Conservation (phyloP, 176 grass and related monocot genomes). For the Neostapfia colusana region DNA sequence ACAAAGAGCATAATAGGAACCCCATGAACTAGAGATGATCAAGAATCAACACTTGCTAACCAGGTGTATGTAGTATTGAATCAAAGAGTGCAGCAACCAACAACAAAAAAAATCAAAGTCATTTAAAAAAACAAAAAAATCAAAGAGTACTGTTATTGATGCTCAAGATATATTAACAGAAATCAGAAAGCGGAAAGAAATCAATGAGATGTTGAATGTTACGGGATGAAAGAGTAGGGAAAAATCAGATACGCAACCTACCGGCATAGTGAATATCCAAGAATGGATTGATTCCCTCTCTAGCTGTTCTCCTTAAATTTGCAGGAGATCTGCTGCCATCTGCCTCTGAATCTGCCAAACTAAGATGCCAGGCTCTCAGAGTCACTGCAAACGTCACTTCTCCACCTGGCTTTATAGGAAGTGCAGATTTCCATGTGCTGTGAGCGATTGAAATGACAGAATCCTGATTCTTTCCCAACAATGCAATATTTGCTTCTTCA, state of each 20-base stretch:
- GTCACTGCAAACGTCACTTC: constrained; percentile 87
- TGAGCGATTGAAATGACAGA: constrained; percentile 90
- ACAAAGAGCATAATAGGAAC: neutral
- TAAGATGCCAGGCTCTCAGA: constrained; percentile 94
- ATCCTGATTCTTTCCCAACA: constrained; percentile 94
- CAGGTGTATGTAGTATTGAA: constrained; percentile 13
- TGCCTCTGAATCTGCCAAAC: constrained; percentile 67
- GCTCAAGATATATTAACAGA: constrained; percentile 19
- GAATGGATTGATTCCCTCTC: constrained; percentile 81
- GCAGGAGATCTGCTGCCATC: constrained; percentile 66
- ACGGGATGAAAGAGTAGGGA: constrained; percentile 25
- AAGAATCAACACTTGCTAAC: constrained; percentile 5
- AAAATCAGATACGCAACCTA: constrained; percentile 45
- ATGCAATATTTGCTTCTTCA: constrained; percentile 92
- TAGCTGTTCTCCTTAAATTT: constrained; percentile 70
- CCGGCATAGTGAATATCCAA: constrained; percentile 96
- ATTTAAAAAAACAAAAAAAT: neutral
- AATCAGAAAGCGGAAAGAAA: neutral
- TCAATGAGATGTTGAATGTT: constrained; percentile 18
- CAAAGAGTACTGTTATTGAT: neutral
- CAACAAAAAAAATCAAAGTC: neutral
- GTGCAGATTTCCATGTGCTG: constrained; percentile 63
- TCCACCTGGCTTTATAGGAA: constrained; percentile 94
- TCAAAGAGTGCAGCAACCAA: neutral
- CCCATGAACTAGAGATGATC: constrained; percentile 1